phyloP scores from a whole-genome alignment of 108 stramenopile genomes.

The Asterionellopsis glacialis region DNA sequence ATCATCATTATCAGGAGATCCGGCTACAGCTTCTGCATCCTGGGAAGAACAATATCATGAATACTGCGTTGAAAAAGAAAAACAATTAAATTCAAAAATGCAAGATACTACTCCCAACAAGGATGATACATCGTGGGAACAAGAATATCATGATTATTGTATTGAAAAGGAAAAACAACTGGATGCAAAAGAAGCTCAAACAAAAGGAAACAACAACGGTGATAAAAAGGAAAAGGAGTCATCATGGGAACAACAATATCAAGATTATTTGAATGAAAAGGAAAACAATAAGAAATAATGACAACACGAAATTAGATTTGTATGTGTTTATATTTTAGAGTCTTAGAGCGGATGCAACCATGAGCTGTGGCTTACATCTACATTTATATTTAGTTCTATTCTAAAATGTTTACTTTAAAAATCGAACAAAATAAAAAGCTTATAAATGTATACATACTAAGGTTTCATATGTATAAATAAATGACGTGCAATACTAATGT shows the following conservation, averaged over 20 bases:
- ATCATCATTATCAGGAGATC: neutral
- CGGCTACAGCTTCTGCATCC: slow-evolving; percentile 5
- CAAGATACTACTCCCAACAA: neutral
- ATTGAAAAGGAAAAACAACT: slow-evolving; percentile 35
- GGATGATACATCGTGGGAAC: slow-evolving; percentile 40
- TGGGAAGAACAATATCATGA: slow-evolving; percentile 41
- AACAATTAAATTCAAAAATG: neutral
- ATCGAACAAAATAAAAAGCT: no score
- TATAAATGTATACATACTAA: no score
- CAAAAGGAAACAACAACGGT: no score
- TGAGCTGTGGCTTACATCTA: no score
- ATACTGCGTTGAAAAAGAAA: slow-evolving; percentile 35
- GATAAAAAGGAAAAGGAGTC: slow-evolving; percentile 10
- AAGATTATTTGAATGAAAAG: slow-evolving; percentile 42
- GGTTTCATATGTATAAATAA: no score
- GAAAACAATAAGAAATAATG: slow-evolving; percentile 6
- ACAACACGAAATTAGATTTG: no score
- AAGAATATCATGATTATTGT: slow-evolving; percentile 54
- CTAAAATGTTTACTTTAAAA: no score
- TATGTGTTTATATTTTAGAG: no score
- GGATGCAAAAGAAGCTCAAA: no score
- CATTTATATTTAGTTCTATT: no score
- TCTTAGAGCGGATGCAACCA: no score
- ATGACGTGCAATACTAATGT: no score
- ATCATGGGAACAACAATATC: slow-evolving; percentile 59